phyloP scores from a whole-genome alignment of 83 land plant genomes.

The Diphasiastrum complanatum region DNA sequence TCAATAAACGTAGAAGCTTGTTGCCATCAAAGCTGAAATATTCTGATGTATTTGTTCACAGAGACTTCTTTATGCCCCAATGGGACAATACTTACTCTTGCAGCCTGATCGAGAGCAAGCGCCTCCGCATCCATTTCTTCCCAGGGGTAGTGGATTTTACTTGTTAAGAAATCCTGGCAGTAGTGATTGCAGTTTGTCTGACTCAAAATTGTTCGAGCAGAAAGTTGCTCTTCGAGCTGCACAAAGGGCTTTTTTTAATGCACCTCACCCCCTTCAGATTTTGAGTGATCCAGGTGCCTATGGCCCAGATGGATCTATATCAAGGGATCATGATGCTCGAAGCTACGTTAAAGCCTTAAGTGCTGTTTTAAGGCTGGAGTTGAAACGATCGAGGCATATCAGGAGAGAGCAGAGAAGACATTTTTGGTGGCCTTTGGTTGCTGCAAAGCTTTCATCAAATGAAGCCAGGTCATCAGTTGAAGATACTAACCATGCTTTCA shows the following conservation, averaged over 20 bases:
- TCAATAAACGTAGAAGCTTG: not conserved
- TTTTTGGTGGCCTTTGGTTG: constrained; percentile 37
- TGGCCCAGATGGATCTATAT: constrained; percentile 67
- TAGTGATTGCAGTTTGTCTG: not conserved
- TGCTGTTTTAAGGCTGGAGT: constrained; percentile 29
- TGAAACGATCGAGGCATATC: constrained; percentile 16
- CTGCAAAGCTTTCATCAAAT: not conserved
- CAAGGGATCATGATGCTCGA: constrained; percentile 72
- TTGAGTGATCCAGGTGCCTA: constrained; percentile 69
- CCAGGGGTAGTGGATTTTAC: constrained; percentile 46
- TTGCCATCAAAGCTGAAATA: too few species aligned
- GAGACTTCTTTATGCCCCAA: constrained; percentile 60
- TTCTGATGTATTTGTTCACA: too few species aligned
- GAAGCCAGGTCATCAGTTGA: not conserved
- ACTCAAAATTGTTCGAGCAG: not conserved
- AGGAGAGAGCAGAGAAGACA: constrained; percentile 31
- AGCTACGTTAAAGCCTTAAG: constrained; percentile 58
- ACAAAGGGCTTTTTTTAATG: constrained; percentile 52
- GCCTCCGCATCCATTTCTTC: constrained; percentile 54
- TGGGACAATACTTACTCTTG: constrained; percentile 53
- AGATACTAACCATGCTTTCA: not conserved
- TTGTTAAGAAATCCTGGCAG: constrained; percentile 18
- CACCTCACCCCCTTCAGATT: constrained; percentile 73
- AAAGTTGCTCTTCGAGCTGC: constrained; percentile 25
- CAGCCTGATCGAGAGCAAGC: constrained; percentile 56